phyloP scores from a whole-genome alignment of 805 yeast species.

The Saccharomyces paradoxus region DNA sequence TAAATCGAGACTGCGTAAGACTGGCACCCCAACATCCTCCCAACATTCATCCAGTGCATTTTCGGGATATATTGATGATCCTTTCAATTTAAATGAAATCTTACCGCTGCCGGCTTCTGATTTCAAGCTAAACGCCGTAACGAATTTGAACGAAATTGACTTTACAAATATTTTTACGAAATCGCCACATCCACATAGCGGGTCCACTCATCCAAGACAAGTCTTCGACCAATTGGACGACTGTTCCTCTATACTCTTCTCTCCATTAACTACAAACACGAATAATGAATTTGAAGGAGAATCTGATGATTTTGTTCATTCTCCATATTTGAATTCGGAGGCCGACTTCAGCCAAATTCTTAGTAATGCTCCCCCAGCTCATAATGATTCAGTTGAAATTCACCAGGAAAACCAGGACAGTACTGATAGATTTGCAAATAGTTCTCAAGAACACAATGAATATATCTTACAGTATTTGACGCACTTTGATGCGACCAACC shows the following conservation, averaged over 20 bases:
- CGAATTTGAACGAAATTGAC: conserved; percentile 28
- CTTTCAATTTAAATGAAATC: neutral
- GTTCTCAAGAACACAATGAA: neutral
- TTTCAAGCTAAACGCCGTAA: conserved; percentile 3
- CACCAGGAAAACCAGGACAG: neutral
- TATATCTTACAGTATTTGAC: neutral
- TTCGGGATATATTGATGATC: neutral
- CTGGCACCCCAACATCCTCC: neutral
- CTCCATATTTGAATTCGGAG: neutral
- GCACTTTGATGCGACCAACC: neutral
- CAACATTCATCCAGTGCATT: conserved; percentile 1
- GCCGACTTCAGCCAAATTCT: neutral
- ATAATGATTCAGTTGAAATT: neutral
- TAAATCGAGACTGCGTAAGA: neutral
- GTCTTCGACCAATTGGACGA: neutral
- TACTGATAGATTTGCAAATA: neutral
- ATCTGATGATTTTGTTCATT: neutral
- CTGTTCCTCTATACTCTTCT: neutral
- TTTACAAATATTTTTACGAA: conserved; percentile 29
- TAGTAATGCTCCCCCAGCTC: neutral
- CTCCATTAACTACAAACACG: neutral
- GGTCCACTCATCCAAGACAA: neutral
- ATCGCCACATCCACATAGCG: conserved; percentile 11
- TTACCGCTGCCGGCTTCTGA: conserved; percentile 4
- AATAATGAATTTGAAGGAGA: neutral